Base-by-base conservation (phyloP, 192 early-diverging fungal genomes). In the Coemansia sp. region DNA sequence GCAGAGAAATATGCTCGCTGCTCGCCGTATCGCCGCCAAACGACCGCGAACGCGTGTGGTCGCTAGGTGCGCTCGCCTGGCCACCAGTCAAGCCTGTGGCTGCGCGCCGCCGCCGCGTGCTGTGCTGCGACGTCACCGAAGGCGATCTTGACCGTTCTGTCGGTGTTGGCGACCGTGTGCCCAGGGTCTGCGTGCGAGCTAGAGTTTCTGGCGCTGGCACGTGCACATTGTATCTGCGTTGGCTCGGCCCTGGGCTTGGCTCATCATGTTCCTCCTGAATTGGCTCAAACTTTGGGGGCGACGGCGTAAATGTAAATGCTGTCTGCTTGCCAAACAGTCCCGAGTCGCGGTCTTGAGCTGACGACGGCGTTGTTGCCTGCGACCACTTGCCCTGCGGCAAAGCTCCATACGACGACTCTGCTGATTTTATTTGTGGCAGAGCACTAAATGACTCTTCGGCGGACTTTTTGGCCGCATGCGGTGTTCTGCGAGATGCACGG, bases 351-450 rank as follows among this genome's bases (percentile, higher is more conserved):
- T 75, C 72, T 14, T 65, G 57, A 6, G 16, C 53, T 14, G 72
- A 43, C 14, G 72, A 61, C 3, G 77, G 72, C 26, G 77, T 62
- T 6, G 77, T 74, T 4, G 37, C 29, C 69, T 74, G 65, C 45
- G 77, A 80, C 77, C 77, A 80, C 14, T 68, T 71, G 22, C 65
- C 71, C 63, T 71, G 62, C 16, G 77, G 71, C 76, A 71, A 70
- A 9, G 62, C 65, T 12, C 63, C 69, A 10, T 53, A 27, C 23
- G 25, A 27, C 51, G 51, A 53, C 23, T 23, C 51, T 8, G 51
- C 51, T 22, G 26, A 41, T 19, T 16, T 25, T 23, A n/a, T 67
- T 60, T 71, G 62, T n/a, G 77, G 68, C 76, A 71, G 70, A 11
- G 62, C 65, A 14, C 63, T 65, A 10, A 26, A 27, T 11, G 25